Percentiles rank a stretch among this genome's conserved stretches.
phyloP scores from a whole-genome alignment of 2,329 filamentous ascomycete genomes.

The Neocatenulostroma microsporum region DNA sequence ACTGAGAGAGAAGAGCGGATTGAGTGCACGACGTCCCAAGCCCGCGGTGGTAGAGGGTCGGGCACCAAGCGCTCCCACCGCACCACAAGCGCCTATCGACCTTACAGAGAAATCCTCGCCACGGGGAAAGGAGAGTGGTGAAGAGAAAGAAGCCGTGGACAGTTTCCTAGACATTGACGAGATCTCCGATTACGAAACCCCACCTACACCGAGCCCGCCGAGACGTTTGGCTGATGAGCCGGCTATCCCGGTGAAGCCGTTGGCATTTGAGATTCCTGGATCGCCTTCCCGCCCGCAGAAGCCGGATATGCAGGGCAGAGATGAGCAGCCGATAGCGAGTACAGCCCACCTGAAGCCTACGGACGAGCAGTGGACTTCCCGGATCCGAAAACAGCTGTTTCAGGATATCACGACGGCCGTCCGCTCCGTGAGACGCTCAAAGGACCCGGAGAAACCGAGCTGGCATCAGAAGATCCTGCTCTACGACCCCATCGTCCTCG shows the following conservation, averaged over 20 bases:
- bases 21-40: too few species aligned
- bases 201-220: constrained; percentile 26
- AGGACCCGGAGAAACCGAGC: constrained; percentile 42
- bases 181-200: constrained; percentile 27
- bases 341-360: constrained; percentile 16
- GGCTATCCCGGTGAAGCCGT: constrained; percentile 14
- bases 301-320: constrained; percentile 2
- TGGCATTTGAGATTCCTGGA: constrained; percentile 13
- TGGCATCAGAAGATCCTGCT: constrained; percentile 93
- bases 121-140: too few species aligned
- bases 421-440: constrained; percentile 35
- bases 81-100: too few species aligned
- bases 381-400: constrained; percentile 36
- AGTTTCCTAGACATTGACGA: constrained; percentile 24
- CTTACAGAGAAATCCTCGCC: too few species aligned
- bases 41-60: too few species aligned
- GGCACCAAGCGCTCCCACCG: too few species aligned
- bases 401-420: constrained; percentile 43
- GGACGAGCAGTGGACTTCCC: constrained; percentile 24
- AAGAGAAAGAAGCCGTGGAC: too few species aligned
- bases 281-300: constrained; percentile 2
- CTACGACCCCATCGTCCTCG: constrained; percentile 82
- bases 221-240: constrained; percentile 22
- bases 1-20: constrained; percentile 7
- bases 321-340: neutral